Evolutionary conservation across 2,329 filamentous ascomycete species (phyloP), one percentile per base, ranked within the genome.

Genomic region (Juglanconis sp.): DNA sequence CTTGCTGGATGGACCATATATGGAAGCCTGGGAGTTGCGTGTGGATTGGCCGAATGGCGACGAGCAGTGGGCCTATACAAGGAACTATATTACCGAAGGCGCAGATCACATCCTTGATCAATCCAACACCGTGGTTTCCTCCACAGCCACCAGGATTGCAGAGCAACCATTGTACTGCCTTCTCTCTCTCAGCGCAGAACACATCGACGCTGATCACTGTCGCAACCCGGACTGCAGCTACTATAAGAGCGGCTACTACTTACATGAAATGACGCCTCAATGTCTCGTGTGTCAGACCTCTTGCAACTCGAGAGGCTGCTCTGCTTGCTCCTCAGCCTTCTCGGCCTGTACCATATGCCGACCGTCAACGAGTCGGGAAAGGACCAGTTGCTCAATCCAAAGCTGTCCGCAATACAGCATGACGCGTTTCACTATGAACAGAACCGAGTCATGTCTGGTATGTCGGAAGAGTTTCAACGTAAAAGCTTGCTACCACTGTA

Each of bases 41-140:
- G 53, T 65, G 3, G 9, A 57, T 3, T 66, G 64, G 63, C 58
- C 62, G 3, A 63, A 66, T 32, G 17, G 65, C 10, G 64, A 66
- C 4, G 59, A 64, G 31, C 48, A 62, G 32, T 66, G 61, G 63
- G 63, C 63, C 11, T 66, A 66, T 50, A 57, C 57, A 0, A 13
- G 46, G 8, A 44, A 35, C 8, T 66, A 66, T 35, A 36, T 32
- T 3, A 35, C 63, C 6, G 56, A 56, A 4, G 54, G 62, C 8
- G 61, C 63, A 4, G 57, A 53, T 1, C 64, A 60, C 1, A 3
- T 64, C 4, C 35, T 53, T 2, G 57, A 56, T 9, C 31, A 13
- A 13, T 4, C 36, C 24, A 36, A 55, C 10, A 44, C 35, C 6
- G 13, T 3, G 24, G 10, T 32, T 5, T 40, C 9, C 34, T 15